Evolutionary conservation across 1,284 basidiomycete species (phyloP).

Genomic region (Volvariella volvacea): DNA sequence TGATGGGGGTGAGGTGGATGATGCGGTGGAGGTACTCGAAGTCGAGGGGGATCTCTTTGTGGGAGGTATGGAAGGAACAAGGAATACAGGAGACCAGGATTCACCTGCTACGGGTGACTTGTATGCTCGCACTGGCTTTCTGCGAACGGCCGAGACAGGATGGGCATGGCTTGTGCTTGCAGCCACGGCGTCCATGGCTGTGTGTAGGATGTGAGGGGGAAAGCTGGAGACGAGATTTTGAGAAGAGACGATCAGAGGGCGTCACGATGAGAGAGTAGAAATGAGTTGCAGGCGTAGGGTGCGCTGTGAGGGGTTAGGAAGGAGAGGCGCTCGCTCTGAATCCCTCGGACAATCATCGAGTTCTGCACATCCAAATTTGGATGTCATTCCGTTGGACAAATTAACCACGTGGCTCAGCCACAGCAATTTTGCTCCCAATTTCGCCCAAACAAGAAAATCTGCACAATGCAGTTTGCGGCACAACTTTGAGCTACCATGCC

Average conservation of each 20-base stretch:
- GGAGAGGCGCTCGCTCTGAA: not conserved
- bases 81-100: conserved; percentile 16
- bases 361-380: not conserved
- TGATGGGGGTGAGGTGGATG: conserved; percentile 1
- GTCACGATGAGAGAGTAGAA: not conserved
- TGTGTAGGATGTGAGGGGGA: conserved; percentile 1
- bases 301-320: not conserved
- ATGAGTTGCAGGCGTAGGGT: not conserved
- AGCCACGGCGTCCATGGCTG: conserved; percentile 5
- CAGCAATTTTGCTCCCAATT: no score
- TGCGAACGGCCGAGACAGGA: conserved; percentile 23
- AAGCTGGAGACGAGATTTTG: not conserved
- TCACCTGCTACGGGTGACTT: conserved; percentile 36
- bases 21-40: conserved; percentile 8
- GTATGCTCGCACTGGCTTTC: conserved; percentile 46
- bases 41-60: conserved; percentile 11
- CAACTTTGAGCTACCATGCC: no score
- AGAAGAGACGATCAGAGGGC: not conserved
- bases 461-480: no score
- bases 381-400: not conserved
- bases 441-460: not conserved
- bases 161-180: conserved; percentile 1
- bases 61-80: conserved; percentile 10
- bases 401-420: not conserved
- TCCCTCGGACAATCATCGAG: conserved; percentile 5